Evolutionary conservation across 352 stramenopile species (phyloP).

Genomic region (Phytopythium oedochilum): DNA sequence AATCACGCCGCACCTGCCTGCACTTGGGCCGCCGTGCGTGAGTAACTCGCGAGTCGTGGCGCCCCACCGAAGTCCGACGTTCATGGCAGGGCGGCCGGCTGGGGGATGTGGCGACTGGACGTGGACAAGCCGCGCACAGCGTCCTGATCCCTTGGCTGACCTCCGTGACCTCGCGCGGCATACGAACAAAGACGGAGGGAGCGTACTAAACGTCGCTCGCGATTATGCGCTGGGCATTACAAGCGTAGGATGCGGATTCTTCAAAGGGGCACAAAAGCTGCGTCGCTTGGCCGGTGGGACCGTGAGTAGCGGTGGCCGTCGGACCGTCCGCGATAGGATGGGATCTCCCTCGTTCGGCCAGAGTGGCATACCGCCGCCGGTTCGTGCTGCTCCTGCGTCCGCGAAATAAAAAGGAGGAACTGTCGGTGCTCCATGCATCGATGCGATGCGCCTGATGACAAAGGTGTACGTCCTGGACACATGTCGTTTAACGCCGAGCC

Average conservation of each 20-base stretch:
- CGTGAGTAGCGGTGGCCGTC: neutral
- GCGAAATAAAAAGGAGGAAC: too few species aligned
- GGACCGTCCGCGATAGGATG: too few species aligned
- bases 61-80: constrained; percentile 4
- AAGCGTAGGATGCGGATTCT: constrained; percentile 1
- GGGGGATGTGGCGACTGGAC: neutral
- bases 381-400: too few species aligned
- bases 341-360: too few species aligned
- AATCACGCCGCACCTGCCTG: too few species aligned
- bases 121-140: neutral
- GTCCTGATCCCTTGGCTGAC: constrained; percentile 4
- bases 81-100: neutral
- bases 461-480: too few species aligned
- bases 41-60: constrained; percentile 1
- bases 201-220: too few species aligned
- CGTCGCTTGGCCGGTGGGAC: constrained; percentile 2
- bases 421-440: too few species aligned
- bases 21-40: neutral
- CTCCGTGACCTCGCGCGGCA: too few species aligned
- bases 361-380: neutral
- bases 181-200: too few species aligned
- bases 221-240: constrained; percentile 5
- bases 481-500: too few species aligned
- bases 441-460: too few species aligned
- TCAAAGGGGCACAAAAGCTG: neutral